Evolutionary conservation across 768 basidiomycete species (phyloP).

Genomic region (Tulasnella sp.): DNA sequence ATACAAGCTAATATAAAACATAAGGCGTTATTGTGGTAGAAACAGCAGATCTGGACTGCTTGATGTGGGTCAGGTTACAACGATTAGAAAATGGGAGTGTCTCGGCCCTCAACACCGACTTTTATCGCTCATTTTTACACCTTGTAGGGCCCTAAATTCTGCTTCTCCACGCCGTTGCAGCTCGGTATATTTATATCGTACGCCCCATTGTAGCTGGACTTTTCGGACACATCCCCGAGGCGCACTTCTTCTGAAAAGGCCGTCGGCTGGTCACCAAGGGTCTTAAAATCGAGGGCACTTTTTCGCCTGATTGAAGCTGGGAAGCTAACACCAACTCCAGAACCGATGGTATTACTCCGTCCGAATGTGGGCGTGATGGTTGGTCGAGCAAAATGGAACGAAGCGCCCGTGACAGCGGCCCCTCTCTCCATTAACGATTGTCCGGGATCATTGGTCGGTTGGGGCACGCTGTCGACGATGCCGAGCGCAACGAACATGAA

Average conservation of each 20-base stretch:
- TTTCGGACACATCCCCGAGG: not conserved
- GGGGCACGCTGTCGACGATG: not conserved
- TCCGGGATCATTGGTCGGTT: not conserved
- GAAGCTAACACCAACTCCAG: not conserved
- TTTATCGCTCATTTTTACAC: not conserved
- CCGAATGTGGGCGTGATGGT: not conserved
- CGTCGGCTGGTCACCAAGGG: not conserved
- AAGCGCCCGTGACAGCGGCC: constrained; percentile 6
- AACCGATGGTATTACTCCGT: constrained; percentile 1
- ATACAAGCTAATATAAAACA: not conserved
- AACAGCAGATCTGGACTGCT: not conserved
- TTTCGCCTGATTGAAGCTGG: not conserved
- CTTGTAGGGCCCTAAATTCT: not conserved
- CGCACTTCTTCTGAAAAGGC: not conserved
- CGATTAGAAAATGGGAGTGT: not conserved
- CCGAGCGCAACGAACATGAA: constrained; percentile 24
- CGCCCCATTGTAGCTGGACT: not conserved
- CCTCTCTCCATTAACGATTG: not conserved
- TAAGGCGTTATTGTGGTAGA: not conserved
- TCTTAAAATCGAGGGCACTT: constrained; percentile 17
- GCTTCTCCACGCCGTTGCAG: not conserved
- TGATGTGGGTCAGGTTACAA: too few relatives aligned
- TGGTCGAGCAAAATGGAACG: constrained; percentile 22
- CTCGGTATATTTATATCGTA: not conserved
- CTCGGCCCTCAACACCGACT: not conserved